A percentile compares a stretch with the other conserved stretches of the same genome.
These are phyloP conservation scores for Colletotrichum sp. DNA, from an alignment of 2,329 filamentous ascomycete species.

Conservation along the genomic window DNA sequence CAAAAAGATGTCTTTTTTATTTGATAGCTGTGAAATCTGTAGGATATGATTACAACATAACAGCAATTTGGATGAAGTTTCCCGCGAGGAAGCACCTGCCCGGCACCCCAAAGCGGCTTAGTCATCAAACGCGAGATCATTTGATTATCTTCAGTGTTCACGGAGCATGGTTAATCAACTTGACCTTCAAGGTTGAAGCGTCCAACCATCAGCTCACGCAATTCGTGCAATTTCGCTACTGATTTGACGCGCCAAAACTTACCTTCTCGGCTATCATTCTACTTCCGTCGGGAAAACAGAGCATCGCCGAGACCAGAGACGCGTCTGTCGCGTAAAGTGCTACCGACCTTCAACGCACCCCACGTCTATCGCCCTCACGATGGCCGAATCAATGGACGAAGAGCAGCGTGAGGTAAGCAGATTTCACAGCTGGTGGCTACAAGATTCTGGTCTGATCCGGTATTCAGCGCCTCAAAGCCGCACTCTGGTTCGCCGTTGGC, in stretches of 20 bases:
- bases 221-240: background rate
- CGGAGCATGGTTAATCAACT: background rate
- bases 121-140: constrained; percentile 11
- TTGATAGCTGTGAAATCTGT: background rate
- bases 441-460: background rate
- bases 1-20: fast-evolving
- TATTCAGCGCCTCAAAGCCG: constrained; percentile 77
- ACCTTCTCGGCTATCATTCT: background rate
- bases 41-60: background rate
- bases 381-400: constrained; percentile 37
- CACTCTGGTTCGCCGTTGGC: constrained; percentile 83
- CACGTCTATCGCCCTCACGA: constrained; percentile 20
- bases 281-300: background rate
- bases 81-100: background rate
- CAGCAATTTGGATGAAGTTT: background rate
- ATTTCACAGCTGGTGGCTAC: fast-evolving
- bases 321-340: constrained; percentile 23
- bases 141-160: background rate
- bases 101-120: background rate
- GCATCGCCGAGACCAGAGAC: background rate
- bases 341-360: background rate
- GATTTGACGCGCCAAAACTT: background rate
- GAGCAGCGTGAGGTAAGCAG: constrained; percentile 42
- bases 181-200: background rate
- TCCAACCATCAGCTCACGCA: background rate